Base-by-base conservation (phyloP, 208 protist species). In the Leishmania tarentolae region DNA sequence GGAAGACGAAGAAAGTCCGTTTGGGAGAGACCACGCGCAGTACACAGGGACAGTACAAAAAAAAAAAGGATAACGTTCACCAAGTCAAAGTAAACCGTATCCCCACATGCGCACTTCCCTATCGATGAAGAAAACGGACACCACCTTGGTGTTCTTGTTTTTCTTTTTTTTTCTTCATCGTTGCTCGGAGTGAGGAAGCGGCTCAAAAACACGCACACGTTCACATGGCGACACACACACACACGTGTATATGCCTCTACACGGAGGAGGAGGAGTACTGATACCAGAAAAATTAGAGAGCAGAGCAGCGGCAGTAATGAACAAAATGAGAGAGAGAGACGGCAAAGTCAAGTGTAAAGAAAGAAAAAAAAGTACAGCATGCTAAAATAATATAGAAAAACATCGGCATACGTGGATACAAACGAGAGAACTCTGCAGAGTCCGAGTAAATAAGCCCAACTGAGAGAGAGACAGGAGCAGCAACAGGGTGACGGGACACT, bases 291-390 rank as follows among this genome's bases (percentile, higher is more conserved):
- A 17, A 53, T 17, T 21, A 53, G 21, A 17, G 50, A 53, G 50
- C 50, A 53, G 50, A 53, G 21, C 50, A 53, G 13, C 50, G 5
- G 21, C 50, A 53, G 50, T 17, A 5, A 53, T 53, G 50, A 53
- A 53, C 0, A 53, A 53, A 53, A 53, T 21, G 15, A 17, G 21
- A 53, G 50, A 53, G 21, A 21, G 15, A 53, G 13, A 81, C 15
- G n/a, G 8, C 11, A 35, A 52, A 31, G 46, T 19, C 19, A 50
- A 11, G 72, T 13, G 53, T 59, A 53, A 40, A 61, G 61, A 74
- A 85, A 80, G 73, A 11, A 77, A 75, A 46, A 47, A 17, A 75
- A 37, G 28, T 69, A 11, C 17, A 15, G 50, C 13, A 53, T 17
- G 1, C 24, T 31, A 11, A 69, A 11, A 5, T 4, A 56, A 69